Evolutionary conservation across 2,329 filamentous ascomycete species (phyloP).

Genomic region (Exophiala aquamarina): DNA sequence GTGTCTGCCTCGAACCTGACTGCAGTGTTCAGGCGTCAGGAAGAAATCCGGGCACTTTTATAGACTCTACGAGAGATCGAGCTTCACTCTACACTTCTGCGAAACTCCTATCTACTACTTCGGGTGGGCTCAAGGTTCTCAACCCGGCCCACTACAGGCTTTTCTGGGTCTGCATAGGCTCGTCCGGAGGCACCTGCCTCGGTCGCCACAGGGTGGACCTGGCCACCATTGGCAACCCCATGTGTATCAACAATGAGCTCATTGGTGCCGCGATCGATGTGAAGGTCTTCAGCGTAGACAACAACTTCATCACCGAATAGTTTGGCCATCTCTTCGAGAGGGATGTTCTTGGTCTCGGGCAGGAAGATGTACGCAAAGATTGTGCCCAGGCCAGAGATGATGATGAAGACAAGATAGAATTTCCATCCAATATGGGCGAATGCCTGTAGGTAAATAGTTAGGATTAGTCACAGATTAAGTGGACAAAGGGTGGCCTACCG

Average conservation of each 20-base stretch:
- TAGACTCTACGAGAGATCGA: too few relatives aligned
- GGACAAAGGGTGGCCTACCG: not conserved
- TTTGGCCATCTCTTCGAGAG: conserved; percentile 38
- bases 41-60: too few relatives aligned
- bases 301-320: conserved; percentile 27
- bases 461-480: not conserved
- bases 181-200: too few relatives aligned
- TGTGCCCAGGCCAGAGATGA: conserved; percentile 1
- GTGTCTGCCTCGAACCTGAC: too few relatives aligned
- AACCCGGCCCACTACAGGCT: too few relatives aligned
- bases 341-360: conserved; percentile 34
- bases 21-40: too few relatives aligned
- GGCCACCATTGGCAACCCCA: too few relatives aligned
- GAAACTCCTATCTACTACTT: too few relatives aligned
- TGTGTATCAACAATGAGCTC: not conserved
- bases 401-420: conserved; percentile 28
- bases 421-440: conserved; percentile 4
- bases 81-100: too few relatives aligned
- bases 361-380: conserved; percentile 7
- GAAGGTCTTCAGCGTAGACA: not conserved
- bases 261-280: not conserved
- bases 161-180: too few relatives aligned
- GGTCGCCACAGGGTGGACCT: too few relatives aligned
- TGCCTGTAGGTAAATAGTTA: not conserved
- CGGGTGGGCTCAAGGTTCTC: too few relatives aligned